These are phyloP conservation scores for Yamadazyma kanchanaburiensis DNA, from an alignment of 1,139 yeast genomes.

Conservation along the genomic window DNA sequence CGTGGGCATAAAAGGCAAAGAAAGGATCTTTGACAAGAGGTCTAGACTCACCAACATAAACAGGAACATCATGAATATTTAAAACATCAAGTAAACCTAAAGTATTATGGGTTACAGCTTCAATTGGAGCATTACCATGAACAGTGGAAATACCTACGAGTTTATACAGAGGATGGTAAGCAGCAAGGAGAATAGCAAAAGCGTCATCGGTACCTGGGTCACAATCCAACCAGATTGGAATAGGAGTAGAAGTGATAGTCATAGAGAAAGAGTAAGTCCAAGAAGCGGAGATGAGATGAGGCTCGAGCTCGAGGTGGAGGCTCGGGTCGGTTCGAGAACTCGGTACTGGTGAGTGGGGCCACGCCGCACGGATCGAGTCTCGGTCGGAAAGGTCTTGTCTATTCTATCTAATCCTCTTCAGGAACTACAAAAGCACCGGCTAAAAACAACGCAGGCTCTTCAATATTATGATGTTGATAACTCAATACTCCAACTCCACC, in stretches of 20 bases:
- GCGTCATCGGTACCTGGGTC: constrained; percentile 94
- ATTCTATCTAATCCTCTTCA: constrained; percentile 42
- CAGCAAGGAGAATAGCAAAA: constrained; percentile 65
- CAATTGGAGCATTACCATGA: constrained; percentile 73
- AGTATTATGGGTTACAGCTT: constrained; percentile 68
- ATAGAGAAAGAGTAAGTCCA: too few relatives aligned
- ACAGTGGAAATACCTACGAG: constrained; percentile 78
- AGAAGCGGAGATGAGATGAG: too few relatives aligned
- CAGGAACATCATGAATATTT: constrained; percentile 48
- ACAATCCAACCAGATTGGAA: constrained; percentile 87
- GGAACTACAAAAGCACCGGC: constrained; percentile 81
- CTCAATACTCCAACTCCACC: constrained; percentile 94
- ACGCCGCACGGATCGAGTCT: neutral
- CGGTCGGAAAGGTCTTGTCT: constrained; percentile 11
- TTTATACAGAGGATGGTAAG: constrained; percentile 55
- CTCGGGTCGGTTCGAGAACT: too few relatives aligned
- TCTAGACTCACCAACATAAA: constrained; percentile 59
- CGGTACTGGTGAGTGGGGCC: neutral
- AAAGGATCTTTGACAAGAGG: constrained; percentile 53
- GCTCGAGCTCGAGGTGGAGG: too few relatives aligned
- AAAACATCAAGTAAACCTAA: constrained; percentile 62
- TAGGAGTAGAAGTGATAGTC: too few relatives aligned
- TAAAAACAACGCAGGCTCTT: constrained; percentile 81
- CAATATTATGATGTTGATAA: constrained; percentile 78
- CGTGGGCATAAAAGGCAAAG: constrained; percentile 68